Conservation (phyloP, 768 basidiomycete genomes). For the Lactarius vividus region DNA sequence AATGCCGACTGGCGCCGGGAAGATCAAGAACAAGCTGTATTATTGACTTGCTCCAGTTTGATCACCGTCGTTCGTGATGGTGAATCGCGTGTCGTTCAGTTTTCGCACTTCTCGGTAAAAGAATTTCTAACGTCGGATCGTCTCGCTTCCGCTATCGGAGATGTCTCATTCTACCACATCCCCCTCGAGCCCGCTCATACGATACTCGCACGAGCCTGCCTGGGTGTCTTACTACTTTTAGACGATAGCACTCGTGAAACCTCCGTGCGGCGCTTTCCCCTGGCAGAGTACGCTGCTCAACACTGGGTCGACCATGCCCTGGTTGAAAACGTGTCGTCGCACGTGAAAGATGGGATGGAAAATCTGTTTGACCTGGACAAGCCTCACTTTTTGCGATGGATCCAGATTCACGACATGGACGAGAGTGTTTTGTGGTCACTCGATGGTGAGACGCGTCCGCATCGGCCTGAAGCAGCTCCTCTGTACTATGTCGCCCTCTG, state of each 20-base stretch:
- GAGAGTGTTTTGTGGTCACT: no score
- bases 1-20: not conserved
- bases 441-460: not conserved
- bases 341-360: not conserved
- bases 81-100: not conserved
- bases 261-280: not conserved
- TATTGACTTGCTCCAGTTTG: not conserved
- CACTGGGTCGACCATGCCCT: not conserved
- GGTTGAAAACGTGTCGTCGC: not conserved
- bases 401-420: not conserved
- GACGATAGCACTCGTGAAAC: not conserved
- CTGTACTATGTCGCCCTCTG: not conserved
- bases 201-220: not conserved
- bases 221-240: not conserved
- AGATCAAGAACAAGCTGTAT: not conserved
- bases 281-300: not conserved
- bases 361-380: not conserved
- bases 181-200: not conserved
- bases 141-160: not conserved
- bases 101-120: not conserved
- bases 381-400: not conserved
- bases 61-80: not conserved
- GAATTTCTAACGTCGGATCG: not conserved
- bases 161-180: not conserved
- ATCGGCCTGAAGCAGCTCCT: not conserved